Evolutionary conservation across 2,329 filamentous ascomycete genomes (phyloP).

Genomic region (Sporothrix brunneoviolacea): DNA sequence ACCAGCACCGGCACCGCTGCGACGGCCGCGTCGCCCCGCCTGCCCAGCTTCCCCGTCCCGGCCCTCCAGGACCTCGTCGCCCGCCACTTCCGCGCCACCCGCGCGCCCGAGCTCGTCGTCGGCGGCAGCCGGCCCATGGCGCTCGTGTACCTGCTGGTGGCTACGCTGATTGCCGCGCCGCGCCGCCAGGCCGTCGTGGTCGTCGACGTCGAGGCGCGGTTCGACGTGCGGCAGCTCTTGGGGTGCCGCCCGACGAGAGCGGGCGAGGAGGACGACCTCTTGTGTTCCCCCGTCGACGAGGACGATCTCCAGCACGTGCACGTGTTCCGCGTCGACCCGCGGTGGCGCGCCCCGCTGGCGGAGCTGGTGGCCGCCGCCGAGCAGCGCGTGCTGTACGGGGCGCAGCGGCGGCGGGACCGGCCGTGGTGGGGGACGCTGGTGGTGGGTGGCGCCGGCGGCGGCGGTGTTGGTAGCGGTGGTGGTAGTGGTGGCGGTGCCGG

Average conservation of each 20-base stretch:
- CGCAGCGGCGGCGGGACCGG: slow-evolving; percentile 36
- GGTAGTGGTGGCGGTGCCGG: slow-evolving; percentile 19
- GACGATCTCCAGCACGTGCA: slow-evolving; percentile 45
- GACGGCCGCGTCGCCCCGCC: not conserved
- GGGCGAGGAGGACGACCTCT: not conserved
- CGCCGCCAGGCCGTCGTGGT: slow-evolving; percentile 44
- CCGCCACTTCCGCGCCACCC: slow-evolving; percentile 42
- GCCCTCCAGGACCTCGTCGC: slow-evolving; percentile 40
- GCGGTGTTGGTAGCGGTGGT: slow-evolving; percentile 11
- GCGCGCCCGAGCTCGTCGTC: slow-evolving; percentile 41
- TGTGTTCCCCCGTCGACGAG: slow-evolving; percentile 12
- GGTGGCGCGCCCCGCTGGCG: slow-evolving; percentile 19
- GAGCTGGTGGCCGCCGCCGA: slow-evolving; percentile 35
- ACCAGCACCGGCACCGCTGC: not conserved
- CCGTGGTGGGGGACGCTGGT: slow-evolving; percentile 55
- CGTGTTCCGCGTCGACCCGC: slow-evolving; percentile 36
- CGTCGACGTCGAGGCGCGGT: slow-evolving; percentile 49
- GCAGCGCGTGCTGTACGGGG: slow-evolving; percentile 45
- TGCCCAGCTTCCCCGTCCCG: slow-evolving; percentile 31
- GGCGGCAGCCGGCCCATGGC: slow-evolving; percentile 44
- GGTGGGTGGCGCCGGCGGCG: slow-evolving; percentile 32
- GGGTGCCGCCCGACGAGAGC: slow-evolving; percentile 11
- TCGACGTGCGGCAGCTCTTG: slow-evolving; percentile 45
- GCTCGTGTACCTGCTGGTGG: slow-evolving; percentile 50
- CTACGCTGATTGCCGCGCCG: slow-evolving; percentile 42